These are phyloP conservation scores for Saturnispora gosingensis DNA, from an alignment of 805 yeast species.

Conservation along the genomic window DNA sequence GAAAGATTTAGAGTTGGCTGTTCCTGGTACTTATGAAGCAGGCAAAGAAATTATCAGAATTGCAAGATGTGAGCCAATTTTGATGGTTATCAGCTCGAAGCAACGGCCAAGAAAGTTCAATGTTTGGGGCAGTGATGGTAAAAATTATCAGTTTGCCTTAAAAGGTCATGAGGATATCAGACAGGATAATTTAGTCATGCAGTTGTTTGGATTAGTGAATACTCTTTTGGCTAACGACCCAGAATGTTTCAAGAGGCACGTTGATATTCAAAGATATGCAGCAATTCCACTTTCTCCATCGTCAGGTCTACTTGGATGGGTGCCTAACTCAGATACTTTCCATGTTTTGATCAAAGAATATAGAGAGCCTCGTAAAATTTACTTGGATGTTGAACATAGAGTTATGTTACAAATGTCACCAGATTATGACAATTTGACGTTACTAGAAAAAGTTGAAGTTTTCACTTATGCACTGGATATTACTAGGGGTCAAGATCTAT, in stretches of 20 bases:
- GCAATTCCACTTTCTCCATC: slow-evolving; percentile 96
- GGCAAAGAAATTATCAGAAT: slow-evolving; percentile 73
- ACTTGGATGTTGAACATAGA: slow-evolving; percentile 87
- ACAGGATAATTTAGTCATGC: slow-evolving; percentile 97
- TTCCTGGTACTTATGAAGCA: slow-evolving; percentile 88
- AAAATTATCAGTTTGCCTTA: slow-evolving; percentile 68
- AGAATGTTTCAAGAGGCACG: slow-evolving; percentile 91
- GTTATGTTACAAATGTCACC: slow-evolving; percentile 98
- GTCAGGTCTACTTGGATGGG: slow-evolving; percentile 97
- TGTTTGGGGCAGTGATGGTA: slow-evolving; percentile 84
- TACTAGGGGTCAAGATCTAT: slow-evolving; percentile 92
- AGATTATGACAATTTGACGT: slow-evolving; percentile 80
- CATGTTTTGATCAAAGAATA: slow-evolving; percentile 88
- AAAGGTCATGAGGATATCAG: slow-evolving; percentile 98
- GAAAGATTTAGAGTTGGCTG: slow-evolving; percentile 72
- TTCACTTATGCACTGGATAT: slow-evolving; percentile 93
- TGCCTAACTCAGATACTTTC: slow-evolving; percentile 93
- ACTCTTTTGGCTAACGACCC: slow-evolving; percentile 82
- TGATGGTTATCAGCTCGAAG: slow-evolving; percentile 84
- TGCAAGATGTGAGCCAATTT: slow-evolving; percentile 66
- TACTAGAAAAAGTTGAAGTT: slow-evolving; percentile 90
- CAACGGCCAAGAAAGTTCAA: slow-evolving; percentile 87
- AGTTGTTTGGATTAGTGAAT: slow-evolving; percentile 89
- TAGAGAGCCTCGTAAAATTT: slow-evolving; percentile 82
- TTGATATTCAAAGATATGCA: slow-evolving; percentile 84